These are phyloP conservation scores for Phytopythium montanum DNA, from an alignment of 352 stramenopile species.

Conservation along the genomic window DNA sequence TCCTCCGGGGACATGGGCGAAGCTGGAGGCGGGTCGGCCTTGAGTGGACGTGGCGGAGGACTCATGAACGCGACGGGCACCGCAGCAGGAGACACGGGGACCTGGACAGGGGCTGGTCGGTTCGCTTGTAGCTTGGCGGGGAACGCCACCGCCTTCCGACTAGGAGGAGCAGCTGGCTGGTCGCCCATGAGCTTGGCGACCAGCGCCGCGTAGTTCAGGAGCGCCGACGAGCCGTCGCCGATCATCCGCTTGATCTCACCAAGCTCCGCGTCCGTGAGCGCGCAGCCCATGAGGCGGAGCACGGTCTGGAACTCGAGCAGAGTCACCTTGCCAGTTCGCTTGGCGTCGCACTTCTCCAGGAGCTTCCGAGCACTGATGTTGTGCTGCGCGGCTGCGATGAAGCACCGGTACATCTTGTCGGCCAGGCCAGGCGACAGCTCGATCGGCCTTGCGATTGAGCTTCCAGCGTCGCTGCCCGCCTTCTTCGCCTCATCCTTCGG, in stretches of 20 bases:
- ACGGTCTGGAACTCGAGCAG: constrained; percentile 74
- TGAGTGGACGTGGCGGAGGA: neutral
- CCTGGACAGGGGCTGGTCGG: constrained; percentile 11
- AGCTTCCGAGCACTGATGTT: constrained; percentile 74
- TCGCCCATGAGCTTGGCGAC: constrained; percentile 18
- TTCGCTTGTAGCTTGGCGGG: constrained; percentile 9
- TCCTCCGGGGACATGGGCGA: constrained; percentile 33
- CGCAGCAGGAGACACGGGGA: neutral
- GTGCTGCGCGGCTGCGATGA: constrained; percentile 57
- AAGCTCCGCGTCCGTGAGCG: constrained; percentile 42
- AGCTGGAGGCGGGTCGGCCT: neutral
- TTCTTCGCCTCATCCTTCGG: constrained; percentile 1
- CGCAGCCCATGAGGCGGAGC: constrained; percentile 72
- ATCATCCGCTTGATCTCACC: constrained; percentile 47
- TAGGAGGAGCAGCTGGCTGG: neutral
- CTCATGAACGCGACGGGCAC: neutral
- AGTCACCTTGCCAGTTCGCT: constrained; percentile 47
- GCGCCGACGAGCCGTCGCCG: constrained; percentile 31
- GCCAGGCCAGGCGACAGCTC: constrained; percentile 16
- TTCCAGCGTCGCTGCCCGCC: neutral
- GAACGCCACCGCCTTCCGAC: neutral
- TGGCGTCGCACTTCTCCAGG: constrained; percentile 66
- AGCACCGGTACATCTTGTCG: constrained; percentile 67
- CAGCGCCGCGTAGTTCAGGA: constrained; percentile 47
- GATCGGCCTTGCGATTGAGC: no score